Conservation (phyloP, 2,329 filamentous ascomycete species). For the Pseudogymnoascus pannorum region DNA sequence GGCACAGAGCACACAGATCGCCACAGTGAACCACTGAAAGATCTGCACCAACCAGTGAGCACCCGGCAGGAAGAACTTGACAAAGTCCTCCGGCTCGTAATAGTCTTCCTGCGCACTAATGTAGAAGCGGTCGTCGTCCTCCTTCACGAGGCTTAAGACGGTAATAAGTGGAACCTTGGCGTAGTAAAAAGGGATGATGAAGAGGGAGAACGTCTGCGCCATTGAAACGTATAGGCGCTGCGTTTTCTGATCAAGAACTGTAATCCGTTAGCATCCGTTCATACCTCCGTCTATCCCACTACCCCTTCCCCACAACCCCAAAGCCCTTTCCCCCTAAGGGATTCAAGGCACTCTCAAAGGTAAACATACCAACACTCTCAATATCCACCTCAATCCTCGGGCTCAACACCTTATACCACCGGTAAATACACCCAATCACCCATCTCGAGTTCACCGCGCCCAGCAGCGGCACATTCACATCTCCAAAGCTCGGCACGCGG, state of each 20-base stretch:
- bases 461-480: slow-evolving; percentile 35
- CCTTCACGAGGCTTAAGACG: slow-evolving; percentile 52
- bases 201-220: slow-evolving; percentile 68
- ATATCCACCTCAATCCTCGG: slow-evolving; percentile 64
- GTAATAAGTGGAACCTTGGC: slow-evolving; percentile 61
- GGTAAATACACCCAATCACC: slow-evolving; percentile 63
- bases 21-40: slow-evolving; percentile 59
- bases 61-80: slow-evolving; percentile 62
- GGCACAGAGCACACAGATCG: slow-evolving; percentile 56
- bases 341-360: neutral
- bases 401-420: slow-evolving; percentile 78
- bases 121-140: slow-evolving; percentile 48
- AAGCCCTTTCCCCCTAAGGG: neutral
- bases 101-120: slow-evolving; percentile 73
- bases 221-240: slow-evolving; percentile 67
- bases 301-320: neutral
- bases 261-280: neutral
- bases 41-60: slow-evolving; percentile 46
- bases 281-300: neutral
- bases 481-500: slow-evolving; percentile 50
- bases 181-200: slow-evolving; percentile 68
- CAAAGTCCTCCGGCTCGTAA: slow-evolving; percentile 69
- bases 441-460: slow-evolving; percentile 52
- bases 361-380: slow-evolving; percentile 44
- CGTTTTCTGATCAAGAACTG: slow-evolving; percentile 61